Evolutionary conservation across 2,329 filamentous ascomycete species (phyloP).

Genomic region (Fonsecaea erecta): DNA sequence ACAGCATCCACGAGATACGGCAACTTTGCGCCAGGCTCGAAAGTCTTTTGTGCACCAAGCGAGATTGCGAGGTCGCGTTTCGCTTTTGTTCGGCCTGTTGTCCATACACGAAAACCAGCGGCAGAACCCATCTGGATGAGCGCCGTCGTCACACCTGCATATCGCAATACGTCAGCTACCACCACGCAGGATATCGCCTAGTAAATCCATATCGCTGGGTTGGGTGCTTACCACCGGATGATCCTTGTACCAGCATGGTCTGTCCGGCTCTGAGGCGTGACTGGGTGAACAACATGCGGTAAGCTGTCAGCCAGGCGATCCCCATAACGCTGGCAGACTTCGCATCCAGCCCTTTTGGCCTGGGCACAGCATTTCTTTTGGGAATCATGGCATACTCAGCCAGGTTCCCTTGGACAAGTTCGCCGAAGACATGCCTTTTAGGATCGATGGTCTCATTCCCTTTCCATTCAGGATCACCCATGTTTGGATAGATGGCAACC

Average conservation of each 20-base stretch:
- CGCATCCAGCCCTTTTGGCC: conserved; percentile 23
- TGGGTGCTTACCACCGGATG: conserved; percentile 25
- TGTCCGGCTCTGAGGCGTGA: conserved; percentile 25
- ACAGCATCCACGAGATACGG: conserved; percentile 29
- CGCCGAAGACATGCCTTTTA: conserved; percentile 27
- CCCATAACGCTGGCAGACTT: conserved; percentile 28
- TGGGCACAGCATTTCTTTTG: conserved; percentile 23
- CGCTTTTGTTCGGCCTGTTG: conserved; percentile 25
- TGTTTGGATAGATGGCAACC: conserved; percentile 25
- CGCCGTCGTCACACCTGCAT: conserved; percentile 28
- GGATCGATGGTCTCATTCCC: conserved; percentile 30
- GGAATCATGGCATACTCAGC: conserved; percentile 28
- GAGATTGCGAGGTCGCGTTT: conserved; percentile 20
- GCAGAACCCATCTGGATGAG: conserved; percentile 30
- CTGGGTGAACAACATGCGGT: conserved; percentile 28
- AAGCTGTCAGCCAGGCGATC: conserved; percentile 31
- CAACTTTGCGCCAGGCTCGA: conserved; percentile 21
- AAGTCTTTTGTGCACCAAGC: conserved; percentile 27
- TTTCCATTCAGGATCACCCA: conserved; percentile 30
- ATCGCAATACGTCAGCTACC: background rate
- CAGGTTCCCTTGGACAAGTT: conserved; percentile 26
- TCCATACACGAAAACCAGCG: conserved; percentile 27
- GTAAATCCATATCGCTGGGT: background rate
- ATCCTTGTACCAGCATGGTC: conserved; percentile 30
- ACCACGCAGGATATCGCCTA: background rate